Base-by-base conservation (phyloP, 306 rosid genomes). In the Prinsepia uniflora region DNA sequence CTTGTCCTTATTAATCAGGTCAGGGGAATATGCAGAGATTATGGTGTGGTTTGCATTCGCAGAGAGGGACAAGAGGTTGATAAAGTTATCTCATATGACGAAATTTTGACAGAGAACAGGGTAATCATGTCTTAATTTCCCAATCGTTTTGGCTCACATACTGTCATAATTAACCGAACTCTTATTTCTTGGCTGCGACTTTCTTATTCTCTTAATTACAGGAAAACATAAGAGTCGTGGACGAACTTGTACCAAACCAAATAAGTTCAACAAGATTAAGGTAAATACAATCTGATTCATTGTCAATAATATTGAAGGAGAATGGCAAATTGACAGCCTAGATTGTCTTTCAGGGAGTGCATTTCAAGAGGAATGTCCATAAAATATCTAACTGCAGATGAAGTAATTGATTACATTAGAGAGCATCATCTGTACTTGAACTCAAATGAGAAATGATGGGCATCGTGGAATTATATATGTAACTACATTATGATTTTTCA, bases 191-290 rank as follows among this genome's bases (percentile, higher is more conserved):
- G 36, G 36, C 36, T 3, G 36, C 36, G 4, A 30, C 36, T 30
- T 30, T 62, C 30, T 9, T 24, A 19, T 48, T 54, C 52, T 55
- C 66, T 56, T 70, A 24, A 30, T 63, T 79, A 48, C 85, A 93
- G 97, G 87, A 65, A 34, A 85, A 90, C 74, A 88, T 93, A 67
- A 86, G 80, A 84, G 79, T 87, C 18, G 87, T 90, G 70, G 90
- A 90, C 76, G 90, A 93, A 55, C 79, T 88, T 73, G 85, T 88
- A 22, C 90, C 97, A 63, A 93, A 93, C 82, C 94, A 88, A 72
- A 87, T 88, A 68, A 90, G 97, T 65, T 93, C 98, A 71, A 85
- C 98, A 12, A 87, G 89, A 85, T 3, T 90, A 75, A 84, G 97
- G 96, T 89, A 83, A 72, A 68, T 36, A 57, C 46, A 44, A 75